Conservation (phyloP, 768 basidiomycete genomes). For the Tulasnella sp. region DNA sequence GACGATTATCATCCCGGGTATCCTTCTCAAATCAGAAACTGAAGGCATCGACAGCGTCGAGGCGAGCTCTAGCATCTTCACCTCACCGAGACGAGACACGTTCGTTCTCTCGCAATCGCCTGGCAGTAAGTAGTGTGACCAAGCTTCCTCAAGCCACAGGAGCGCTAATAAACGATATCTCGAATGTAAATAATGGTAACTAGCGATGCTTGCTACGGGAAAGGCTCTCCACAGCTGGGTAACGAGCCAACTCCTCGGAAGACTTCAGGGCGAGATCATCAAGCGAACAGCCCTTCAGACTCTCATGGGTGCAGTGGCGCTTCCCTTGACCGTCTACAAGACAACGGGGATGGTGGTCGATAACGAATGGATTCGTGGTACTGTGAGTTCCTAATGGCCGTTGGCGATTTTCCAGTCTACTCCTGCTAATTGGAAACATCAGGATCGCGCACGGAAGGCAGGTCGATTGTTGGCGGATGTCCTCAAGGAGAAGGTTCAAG, state of each 20-base stretch:
- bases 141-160: no score
- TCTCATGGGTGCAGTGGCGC: slow-evolving; percentile 31
- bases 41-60: slow-evolving; percentile 22
- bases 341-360: slow-evolving; percentile 23
- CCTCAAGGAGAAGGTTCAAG: slow-evolving; percentile 34
- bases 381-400: slow-evolving; percentile 19
- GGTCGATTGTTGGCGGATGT: slow-evolving; percentile 35
- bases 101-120: slow-evolving; percentile 26
- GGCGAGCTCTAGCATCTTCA: slow-evolving; percentile 22
- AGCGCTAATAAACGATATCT: background rate
- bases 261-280: slow-evolving; percentile 31
- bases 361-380: slow-evolving; percentile 23
- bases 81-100: slow-evolving; percentile 31
- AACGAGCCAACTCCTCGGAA: slow-evolving; percentile 22
- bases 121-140: background rate
- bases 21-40: slow-evolving; percentile 29
- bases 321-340: slow-evolving; percentile 22
- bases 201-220: slow-evolving; percentile 27
- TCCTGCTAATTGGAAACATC: slow-evolving; percentile 22
- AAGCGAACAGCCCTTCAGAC: slow-evolving; percentile 34
- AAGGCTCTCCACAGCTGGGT: slow-evolving; percentile 26
- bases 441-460: slow-evolving; percentile 35
- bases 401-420: no score
- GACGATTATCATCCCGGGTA: slow-evolving; percentile 34
- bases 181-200: background rate